Evolutionary conservation across 2,329 filamentous ascomycete genomes (phyloP).

Genomic region (Clonostachys solani): DNA sequence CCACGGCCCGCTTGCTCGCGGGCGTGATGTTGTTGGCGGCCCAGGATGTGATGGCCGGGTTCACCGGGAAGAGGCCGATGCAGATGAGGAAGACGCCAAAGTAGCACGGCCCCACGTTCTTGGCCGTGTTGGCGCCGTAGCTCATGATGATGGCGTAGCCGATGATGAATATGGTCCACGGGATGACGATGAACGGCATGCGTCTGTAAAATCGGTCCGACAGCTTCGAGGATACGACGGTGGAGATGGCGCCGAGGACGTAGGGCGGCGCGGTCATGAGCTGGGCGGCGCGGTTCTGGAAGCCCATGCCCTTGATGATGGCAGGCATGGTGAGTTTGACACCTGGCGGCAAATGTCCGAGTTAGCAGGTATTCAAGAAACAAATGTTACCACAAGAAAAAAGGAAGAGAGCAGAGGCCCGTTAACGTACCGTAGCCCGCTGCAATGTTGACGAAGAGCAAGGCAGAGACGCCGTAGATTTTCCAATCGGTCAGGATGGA

Average conservation of each 20-base stretch:
- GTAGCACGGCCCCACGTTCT: constrained; percentile 60
- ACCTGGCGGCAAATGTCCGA: constrained; percentile 28
- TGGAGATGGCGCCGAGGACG: constrained; percentile 58
- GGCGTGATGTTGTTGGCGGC: constrained; percentile 68
- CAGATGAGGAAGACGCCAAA: constrained; percentile 70
- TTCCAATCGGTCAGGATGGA: constrained; percentile 36
- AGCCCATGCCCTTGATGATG: constrained; percentile 57
- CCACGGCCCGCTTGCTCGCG: constrained; percentile 57
- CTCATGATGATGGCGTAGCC: constrained; percentile 59
- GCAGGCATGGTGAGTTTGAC: constrained; percentile 58
- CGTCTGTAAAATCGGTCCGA: constrained; percentile 51
- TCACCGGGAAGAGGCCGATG: constrained; percentile 70
- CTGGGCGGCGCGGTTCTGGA: constrained; percentile 53
- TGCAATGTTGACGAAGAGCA: too few relatives aligned
- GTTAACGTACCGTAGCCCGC: too few relatives aligned
- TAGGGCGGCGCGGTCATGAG: constrained; percentile 59
- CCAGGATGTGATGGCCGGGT: constrained; percentile 78
- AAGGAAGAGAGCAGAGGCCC: too few relatives aligned
- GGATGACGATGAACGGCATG: constrained; percentile 50
- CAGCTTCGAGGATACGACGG: constrained; percentile 45
- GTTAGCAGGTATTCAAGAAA: constrained; percentile 49
- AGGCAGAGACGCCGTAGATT: constrained; percentile 20
- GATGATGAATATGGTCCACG: constrained; percentile 47
- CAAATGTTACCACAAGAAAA: constrained; percentile 34
- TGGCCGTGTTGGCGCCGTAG: constrained; percentile 50